These are phyloP conservation scores for Neodidymelliopsis sp. DNA, from an alignment of 2,329 filamentous ascomycete genomes.

Conservation along the genomic window DNA sequence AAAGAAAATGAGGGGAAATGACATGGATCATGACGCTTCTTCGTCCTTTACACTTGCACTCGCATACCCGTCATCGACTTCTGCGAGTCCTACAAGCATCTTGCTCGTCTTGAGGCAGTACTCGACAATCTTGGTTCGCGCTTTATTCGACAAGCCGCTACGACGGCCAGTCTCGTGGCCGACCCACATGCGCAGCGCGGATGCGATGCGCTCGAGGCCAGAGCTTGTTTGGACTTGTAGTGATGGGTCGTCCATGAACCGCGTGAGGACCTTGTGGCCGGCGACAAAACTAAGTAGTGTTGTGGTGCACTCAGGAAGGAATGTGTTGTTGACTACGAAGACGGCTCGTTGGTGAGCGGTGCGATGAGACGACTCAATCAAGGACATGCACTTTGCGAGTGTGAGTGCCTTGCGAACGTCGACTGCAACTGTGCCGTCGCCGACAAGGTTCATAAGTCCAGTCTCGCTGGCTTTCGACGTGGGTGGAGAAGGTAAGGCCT, in stretches of 20 bases:
- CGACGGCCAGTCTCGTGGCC: constrained; percentile 53
- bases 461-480: constrained; percentile 45
- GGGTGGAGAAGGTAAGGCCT: constrained; percentile 57
- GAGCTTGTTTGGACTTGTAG: constrained; percentile 44
- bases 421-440: constrained; percentile 63
- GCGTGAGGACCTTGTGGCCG: constrained; percentile 51
- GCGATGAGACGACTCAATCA: constrained; percentile 52
- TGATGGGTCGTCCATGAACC: constrained; percentile 44
- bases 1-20: no score
- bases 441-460: constrained; percentile 55
- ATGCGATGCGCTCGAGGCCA: constrained; percentile 55
- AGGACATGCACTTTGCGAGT: constrained; percentile 65
- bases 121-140: constrained; percentile 50
- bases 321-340: constrained; percentile 50
- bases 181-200: constrained; percentile 55
- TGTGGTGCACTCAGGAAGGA: constrained; percentile 49
- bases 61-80: constrained; percentile 41
- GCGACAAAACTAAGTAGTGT: constrained; percentile 58
- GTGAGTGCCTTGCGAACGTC: constrained; percentile 66
- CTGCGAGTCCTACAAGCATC: constrained; percentile 50
- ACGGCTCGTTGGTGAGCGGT: constrained; percentile 50
- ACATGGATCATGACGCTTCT: constrained; percentile 7
- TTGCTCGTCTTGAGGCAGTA: constrained; percentile 54
- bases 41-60: constrained; percentile 41
- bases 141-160: constrained; percentile 50